A percentile compares a stretch with the other conserved stretches of the same genome.
These are phyloP conservation scores for Magnolia kwangsiensis DNA, from an alignment of 164 flowering plant species.

Conservation along the genomic window DNA sequence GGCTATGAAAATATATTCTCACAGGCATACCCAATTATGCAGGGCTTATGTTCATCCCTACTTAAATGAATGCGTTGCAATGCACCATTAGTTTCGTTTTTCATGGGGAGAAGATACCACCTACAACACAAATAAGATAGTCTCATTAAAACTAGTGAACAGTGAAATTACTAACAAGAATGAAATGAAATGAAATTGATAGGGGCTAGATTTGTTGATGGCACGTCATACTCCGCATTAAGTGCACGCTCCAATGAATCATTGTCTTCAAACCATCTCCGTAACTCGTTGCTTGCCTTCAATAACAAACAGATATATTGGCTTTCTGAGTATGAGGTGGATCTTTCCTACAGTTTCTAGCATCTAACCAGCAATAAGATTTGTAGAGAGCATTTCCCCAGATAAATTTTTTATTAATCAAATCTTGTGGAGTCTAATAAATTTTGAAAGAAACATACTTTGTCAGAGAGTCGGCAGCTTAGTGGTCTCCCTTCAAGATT, in stretches of 20 bases:
- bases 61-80: conserved; percentile 51
- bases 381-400: too few species aligned
- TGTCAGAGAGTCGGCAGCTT: conserved; percentile 81
- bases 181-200: neutral
- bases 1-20: neutral
- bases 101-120: conserved; percentile 78
- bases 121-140: conserved; percentile 31
- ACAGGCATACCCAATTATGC: conserved; percentile 57
- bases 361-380: neutral
- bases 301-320: conserved; percentile 16
- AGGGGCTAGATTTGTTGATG: neutral
- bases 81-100: conserved; percentile 25
- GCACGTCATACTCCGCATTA: conserved; percentile 60
- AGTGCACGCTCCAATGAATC: conserved; percentile 90
- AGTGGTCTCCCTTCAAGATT: conserved; percentile 84
- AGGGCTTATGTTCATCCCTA: conserved; percentile 56
- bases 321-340: conserved; percentile 2
- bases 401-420: too few species aligned
- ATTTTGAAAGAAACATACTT: conserved; percentile 42
- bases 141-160: neutral
- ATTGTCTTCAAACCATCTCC: conserved; percentile 80
- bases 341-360: neutral
- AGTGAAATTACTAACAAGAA: neutral
- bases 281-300: conserved; percentile 66
- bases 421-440: conserved; percentile 2